Evolutionary conservation across 2,329 filamentous ascomycete genomes (phyloP).

Genomic region (Nigrospora oryzae): DNA sequence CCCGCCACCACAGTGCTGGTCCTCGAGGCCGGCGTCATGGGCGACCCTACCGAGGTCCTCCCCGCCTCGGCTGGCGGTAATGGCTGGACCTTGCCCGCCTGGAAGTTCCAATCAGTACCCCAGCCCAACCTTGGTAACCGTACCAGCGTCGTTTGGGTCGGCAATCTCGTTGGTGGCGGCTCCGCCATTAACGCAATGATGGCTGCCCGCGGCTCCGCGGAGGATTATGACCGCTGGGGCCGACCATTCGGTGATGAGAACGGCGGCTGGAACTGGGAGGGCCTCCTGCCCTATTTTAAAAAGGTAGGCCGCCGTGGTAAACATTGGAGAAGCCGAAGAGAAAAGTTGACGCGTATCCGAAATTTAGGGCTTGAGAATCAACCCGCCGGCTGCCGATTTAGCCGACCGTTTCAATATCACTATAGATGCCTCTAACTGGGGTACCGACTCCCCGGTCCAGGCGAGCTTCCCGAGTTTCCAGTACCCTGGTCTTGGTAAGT

Average conservation of each 20-base stretch:
- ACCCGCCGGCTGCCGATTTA: slow-evolving; percentile 11
- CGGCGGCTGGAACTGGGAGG: slow-evolving; percentile 12
- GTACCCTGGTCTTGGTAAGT: neutral
- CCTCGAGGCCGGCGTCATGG: neutral
- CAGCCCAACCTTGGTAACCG: neutral
- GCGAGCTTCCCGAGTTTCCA: neutral
- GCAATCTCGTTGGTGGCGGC: neutral
- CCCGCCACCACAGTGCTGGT: neutral
- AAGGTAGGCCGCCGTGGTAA: slow-evolving; percentile 12
- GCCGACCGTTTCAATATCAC: slow-evolving; percentile 10
- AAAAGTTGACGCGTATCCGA: neutral
- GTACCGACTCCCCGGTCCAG: slow-evolving; percentile 8
- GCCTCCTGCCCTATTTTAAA: slow-evolving; percentile 21
- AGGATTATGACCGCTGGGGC: neutral
- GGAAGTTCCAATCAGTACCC: neutral
- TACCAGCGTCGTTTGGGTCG: neutral
- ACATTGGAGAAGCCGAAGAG: neutral
- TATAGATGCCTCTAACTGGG: neutral
- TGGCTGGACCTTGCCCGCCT: neutral
- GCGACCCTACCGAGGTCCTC: neutral
- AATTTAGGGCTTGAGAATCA: slow-evolving; percentile 12
- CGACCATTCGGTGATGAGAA: neutral
- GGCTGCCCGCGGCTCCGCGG: neutral
- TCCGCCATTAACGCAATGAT: neutral
- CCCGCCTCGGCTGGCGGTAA: neutral